Evolutionary conservation across 345 rosid species (phyloP), one percentile per base, ranked within the genome.

Genomic region (Excoecaria cochinchinensis): DNA sequence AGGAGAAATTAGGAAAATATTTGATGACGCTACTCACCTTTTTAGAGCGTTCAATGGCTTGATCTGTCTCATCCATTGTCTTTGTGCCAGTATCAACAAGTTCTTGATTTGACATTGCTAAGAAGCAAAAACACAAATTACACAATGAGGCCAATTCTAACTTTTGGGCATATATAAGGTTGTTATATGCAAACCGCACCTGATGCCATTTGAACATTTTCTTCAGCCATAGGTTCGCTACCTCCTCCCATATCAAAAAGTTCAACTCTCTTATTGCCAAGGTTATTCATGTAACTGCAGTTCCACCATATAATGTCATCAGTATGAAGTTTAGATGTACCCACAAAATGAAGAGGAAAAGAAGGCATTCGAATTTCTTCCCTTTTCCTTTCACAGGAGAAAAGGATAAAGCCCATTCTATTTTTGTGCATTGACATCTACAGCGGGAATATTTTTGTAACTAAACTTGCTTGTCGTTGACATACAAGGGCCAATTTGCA

Each of bases 41-140:
- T 82, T 95, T 92, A 42, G 99, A 88, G 76, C 98, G 98, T 76
- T 95, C 93, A 76, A 95, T 91, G 74, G 82, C 95, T 76, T 93
- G 99, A 85, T 95, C 99, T 47, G 99, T 93, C 84, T 95, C 98
- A 83, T 95, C 94, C 97, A 93, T 93, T 78, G 89, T 88, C 82
- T 90, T 85, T 75, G 1, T 82, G 72, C 99, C 98, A 76, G 91
- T 90, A 87, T 82, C 82, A 40, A 95, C 68, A 68, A 93, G 97
- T 79, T 95, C 90, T 85, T 95, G 98, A 78, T 95, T 93, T 65
- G 97, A 86, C 99, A 93, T 93, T 55, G 90, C 99, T 95, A 78
- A 38, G 70, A 17, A 24, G 67, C 39, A 80, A 70, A 69, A 66
- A 73, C 0, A 8, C 40, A 31, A 53, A 65, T 59, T n/a, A 50